These are phyloP conservation scores for Scortechinia acanthostroma DNA, from an alignment of 2,329 filamentous ascomycete genomes.

Conservation along the genomic window DNA sequence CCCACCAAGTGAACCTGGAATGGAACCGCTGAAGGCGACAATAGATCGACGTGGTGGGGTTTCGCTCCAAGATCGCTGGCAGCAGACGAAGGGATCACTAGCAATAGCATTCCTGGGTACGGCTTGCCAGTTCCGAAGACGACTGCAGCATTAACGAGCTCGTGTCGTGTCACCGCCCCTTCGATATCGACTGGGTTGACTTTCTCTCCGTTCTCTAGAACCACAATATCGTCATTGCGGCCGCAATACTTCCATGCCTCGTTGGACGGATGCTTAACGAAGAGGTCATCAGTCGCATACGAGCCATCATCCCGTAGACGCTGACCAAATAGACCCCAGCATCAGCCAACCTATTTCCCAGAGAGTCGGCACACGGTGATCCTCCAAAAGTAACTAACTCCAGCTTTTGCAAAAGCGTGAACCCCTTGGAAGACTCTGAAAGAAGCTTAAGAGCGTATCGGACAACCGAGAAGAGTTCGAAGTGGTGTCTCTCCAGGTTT, in stretches of 20 bases:
- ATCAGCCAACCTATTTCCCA: conserved; percentile 25
- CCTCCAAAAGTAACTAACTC: conserved; percentile 29
- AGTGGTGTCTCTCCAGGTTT: no score
- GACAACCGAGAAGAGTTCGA: no score
- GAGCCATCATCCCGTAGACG: no score
- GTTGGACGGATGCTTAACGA: no score
- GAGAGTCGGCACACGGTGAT: conserved; percentile 28
- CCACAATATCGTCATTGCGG: conserved; percentile 25
- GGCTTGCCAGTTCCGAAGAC: conserved; percentile 22
- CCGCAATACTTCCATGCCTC: conserved; percentile 30
- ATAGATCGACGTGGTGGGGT: no score
- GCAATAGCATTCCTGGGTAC: conserved; percentile 19
- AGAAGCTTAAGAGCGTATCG: conserved; percentile 30
- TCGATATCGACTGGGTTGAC: conserved; percentile 24
- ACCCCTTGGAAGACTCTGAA: conserved; percentile 21
- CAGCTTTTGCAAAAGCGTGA: conserved; percentile 22
- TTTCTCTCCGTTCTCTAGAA: conserved; percentile 28
- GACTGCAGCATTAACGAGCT: conserved; percentile 18
- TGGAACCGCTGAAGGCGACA: no score
- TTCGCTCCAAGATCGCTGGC: no score
- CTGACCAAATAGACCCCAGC: no score
- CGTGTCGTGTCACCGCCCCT: conserved; percentile 18
- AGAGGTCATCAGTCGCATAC: no score
- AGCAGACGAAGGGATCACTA: no score
- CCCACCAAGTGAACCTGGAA: no score